A percentile compares a stretch with the other conserved stretches of the same genome.
Conservation (phyloP, 2,329 filamentous ascomycete genomes). For the Neofusicoccum sp. region DNA sequence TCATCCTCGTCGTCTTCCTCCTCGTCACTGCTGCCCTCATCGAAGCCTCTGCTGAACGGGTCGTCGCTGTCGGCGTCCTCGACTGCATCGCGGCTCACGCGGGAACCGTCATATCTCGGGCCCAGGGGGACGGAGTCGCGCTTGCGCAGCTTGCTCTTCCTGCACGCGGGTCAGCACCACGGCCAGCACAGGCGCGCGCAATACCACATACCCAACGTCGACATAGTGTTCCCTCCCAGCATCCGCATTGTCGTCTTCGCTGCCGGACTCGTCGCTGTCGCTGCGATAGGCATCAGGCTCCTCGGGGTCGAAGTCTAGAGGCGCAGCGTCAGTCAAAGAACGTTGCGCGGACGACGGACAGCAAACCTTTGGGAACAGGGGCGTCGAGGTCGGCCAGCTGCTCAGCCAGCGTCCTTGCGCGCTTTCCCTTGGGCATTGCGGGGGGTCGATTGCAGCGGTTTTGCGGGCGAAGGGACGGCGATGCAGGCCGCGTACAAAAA, state of each 20-base stretch:
- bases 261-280: conserved; percentile 60
- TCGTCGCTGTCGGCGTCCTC: conserved; percentile 58
- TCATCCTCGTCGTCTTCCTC: conserved; percentile 51
- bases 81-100: conserved; percentile 70
- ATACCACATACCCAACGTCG: conserved; percentile 62
- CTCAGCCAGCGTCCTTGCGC: conserved; percentile 52
- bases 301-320: conserved; percentile 79
- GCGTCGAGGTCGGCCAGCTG: conserved; percentile 66
- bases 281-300: conserved; percentile 59
- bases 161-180: conserved; percentile 40
- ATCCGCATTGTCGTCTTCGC: conserved; percentile 45
- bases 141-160: conserved; percentile 81
- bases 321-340: not conserved
- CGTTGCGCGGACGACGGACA: not conserved
- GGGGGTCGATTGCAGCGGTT: conserved; percentile 29
- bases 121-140: conserved; percentile 71
- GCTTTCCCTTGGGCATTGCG: conserved; percentile 42
- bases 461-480: not conserved
- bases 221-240: conserved; percentile 86
- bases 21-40: conserved; percentile 49
- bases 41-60: conserved; percentile 47
- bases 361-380: conserved; percentile 40
- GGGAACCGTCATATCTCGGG: conserved; percentile 76
- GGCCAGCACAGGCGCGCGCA: not conserved
- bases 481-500: not conserved